These are phyloP conservation scores for Croton laevigatus DNA, from an alignment of 441 rosid species.

Conservation along the genomic window DNA sequence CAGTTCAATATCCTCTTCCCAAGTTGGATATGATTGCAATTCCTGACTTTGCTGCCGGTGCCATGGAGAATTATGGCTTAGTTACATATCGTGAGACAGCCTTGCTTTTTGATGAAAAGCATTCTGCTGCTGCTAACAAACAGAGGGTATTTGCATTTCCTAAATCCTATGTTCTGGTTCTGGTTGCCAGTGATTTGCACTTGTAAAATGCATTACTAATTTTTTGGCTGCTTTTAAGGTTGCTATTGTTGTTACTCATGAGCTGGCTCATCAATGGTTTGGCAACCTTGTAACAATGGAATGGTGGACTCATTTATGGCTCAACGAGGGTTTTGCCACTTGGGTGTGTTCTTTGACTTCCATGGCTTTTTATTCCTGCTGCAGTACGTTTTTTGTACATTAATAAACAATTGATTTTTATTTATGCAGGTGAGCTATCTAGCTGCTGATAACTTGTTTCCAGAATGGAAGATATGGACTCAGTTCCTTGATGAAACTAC, in stretches of 20 bases:
- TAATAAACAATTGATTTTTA: slow-evolving; percentile 17
- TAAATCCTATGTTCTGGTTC: background rate
- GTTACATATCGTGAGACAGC: slow-evolving; percentile 92
- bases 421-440: slow-evolving; percentile 87
- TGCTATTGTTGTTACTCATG: slow-evolving; percentile 92
- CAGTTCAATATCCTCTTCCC: slow-evolving; percentile 81
- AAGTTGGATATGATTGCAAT: slow-evolving; percentile 95
- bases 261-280: slow-evolving; percentile 98
- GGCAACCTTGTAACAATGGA: slow-evolving; percentile 99
- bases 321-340: slow-evolving; percentile 98
- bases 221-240: slow-evolving; percentile 48
- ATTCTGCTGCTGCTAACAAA: slow-evolving; percentile 95
- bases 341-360: slow-evolving; percentile 60
- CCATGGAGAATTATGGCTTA: slow-evolving; percentile 98
- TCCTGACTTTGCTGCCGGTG: slow-evolving; percentile 97
- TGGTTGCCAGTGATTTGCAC: slow-evolving; percentile 8
- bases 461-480: slow-evolving; percentile 98
- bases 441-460: slow-evolving; percentile 85
- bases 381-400: background rate
- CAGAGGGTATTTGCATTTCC: slow-evolving; percentile 58
- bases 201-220: slow-evolving; percentile 2
- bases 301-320: slow-evolving; percentile 99
- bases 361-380: background rate
- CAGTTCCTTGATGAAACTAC: slow-evolving; percentile 91
- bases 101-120: slow-evolving; percentile 82